Conservation (phyloP, 139 green algal species). For the Picochlorum sp. region DNA sequence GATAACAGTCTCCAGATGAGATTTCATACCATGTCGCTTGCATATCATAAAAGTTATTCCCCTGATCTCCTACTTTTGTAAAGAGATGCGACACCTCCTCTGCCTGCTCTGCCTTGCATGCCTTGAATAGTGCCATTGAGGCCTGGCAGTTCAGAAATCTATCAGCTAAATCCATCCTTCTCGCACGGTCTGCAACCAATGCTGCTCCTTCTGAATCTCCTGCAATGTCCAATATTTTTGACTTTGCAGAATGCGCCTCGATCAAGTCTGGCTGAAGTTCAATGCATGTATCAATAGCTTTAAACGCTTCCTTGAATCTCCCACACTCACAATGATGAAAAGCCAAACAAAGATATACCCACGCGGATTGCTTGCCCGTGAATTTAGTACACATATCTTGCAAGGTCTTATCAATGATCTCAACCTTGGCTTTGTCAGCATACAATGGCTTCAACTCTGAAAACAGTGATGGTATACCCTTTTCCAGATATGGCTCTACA, state of each 20-base stretch:
- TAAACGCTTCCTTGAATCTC: slow-evolving; percentile 53
- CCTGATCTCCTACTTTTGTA: slow-evolving; percentile 78
- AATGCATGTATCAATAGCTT: slow-evolving; percentile 49
- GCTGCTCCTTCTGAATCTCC: slow-evolving; percentile 49
- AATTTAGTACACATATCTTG: slow-evolving; percentile 8
- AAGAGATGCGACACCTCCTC: slow-evolving; percentile 77
- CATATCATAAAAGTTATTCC: slow-evolving; percentile 91
- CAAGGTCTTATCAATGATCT: slow-evolving; percentile 26
- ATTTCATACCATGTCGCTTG: slow-evolving; percentile 95
- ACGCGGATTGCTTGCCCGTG: slow-evolving; percentile 32
- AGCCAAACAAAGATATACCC: slow-evolving; percentile 67
- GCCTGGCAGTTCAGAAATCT: slow-evolving; percentile 87
- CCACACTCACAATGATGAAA: slow-evolving; percentile 71
- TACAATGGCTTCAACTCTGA: slow-evolving; percentile 79
- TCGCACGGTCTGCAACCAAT: slow-evolving; percentile 50
- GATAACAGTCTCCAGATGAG: slow-evolving; percentile 58
- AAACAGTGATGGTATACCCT: slow-evolving; percentile 93
- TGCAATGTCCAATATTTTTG: slow-evolving; percentile 13
- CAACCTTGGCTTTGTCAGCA: slow-evolving; percentile 26
- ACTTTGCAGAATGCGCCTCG: slow-evolving; percentile 56
- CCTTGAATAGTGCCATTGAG: slow-evolving; percentile 61
- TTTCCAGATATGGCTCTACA: slow-evolving; percentile 55
- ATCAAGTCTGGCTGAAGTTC: slow-evolving; percentile 57
- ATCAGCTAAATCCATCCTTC: slow-evolving; percentile 79
- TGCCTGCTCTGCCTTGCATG: slow-evolving; percentile 48